phyloP scores from a whole-genome alignment of 1,284 basidiomycete species.

The Xanthoconium separans region DNA sequence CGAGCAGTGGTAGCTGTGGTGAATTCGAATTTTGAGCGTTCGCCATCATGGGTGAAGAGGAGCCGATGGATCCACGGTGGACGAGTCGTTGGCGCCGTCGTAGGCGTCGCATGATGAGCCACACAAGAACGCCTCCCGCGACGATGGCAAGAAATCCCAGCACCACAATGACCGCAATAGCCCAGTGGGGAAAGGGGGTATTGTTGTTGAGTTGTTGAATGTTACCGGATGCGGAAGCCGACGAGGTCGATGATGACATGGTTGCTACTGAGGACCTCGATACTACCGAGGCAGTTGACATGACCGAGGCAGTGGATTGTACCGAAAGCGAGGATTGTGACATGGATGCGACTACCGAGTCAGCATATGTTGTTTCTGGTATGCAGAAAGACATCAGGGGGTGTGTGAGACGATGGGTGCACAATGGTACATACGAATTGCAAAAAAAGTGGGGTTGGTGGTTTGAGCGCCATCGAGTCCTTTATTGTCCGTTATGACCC shows the following conservation, averaged over 20 bases:
- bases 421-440: constrained; percentile 61
- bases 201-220: constrained; percentile 45
- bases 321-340: constrained; percentile 44
- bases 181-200: constrained; percentile 73
- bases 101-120: constrained; percentile 67
- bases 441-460: constrained; percentile 69
- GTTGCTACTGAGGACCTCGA: constrained; percentile 28
- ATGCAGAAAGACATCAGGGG: constrained; percentile 12
- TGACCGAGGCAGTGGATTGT: constrained; percentile 35
- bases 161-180: constrained; percentile 83
- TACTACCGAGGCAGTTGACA: constrained; percentile 22
- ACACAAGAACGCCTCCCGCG: constrained; percentile 61
- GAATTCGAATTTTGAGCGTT: constrained; percentile 43
- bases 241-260: constrained; percentile 22
- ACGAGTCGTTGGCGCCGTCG: constrained; percentile 52
- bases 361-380: constrained; percentile 70
- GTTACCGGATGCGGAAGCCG: constrained; percentile 34
- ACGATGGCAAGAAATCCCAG: constrained; percentile 78
- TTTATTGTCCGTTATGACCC: constrained; percentile 59
- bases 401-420: constrained; percentile 1
- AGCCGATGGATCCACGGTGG: constrained; percentile 72
- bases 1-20: constrained; percentile 55
- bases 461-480: constrained; percentile 53
- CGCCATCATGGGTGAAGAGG: constrained; percentile 78
- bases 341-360: constrained; percentile 56